Conservation (phyloP, 305 asterid genomes). For the Fraxinus nigra region DNA sequence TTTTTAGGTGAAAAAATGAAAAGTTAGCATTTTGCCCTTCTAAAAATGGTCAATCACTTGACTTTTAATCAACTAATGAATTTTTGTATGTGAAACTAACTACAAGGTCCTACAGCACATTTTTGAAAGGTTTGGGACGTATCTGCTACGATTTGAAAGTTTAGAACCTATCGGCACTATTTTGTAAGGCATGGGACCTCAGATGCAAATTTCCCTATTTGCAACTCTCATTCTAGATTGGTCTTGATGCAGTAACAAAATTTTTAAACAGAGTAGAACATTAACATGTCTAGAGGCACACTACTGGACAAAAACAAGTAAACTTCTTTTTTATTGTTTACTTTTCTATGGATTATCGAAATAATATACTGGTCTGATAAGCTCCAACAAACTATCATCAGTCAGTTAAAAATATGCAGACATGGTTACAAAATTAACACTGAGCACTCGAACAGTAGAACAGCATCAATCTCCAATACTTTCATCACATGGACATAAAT, state of each 20-base stretch:
- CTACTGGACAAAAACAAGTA: background rate
- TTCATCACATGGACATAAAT: background rate
- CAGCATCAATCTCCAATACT: background rate
- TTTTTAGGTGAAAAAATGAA: background rate
- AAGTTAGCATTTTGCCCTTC: background rate
- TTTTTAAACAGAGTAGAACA: background rate
- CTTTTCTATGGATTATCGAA: background rate
- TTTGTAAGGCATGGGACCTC: background rate
- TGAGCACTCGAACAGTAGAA: background rate
- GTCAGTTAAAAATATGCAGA: background rate
- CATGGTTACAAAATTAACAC: background rate
- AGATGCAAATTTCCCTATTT: background rate
- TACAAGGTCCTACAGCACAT: background rate
- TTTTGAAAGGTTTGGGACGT: background rate
- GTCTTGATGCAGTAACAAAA: background rate
- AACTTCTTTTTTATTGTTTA: background rate
- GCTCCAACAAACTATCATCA: background rate
- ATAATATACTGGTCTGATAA: background rate
- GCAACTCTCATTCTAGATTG: background rate
- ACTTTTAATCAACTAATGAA: background rate
- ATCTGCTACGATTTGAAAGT: background rate
- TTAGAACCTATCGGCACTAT: background rate
- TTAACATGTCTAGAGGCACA: background rate
- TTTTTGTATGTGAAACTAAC: background rate
- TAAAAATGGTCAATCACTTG: background rate